A percentile compares a stretch with the other conserved stretches of the same genome.
These are phyloP conservation scores for Didymella sp. DNA, from an alignment of 2,329 filamentous ascomycete species.

Conservation along the genomic window DNA sequence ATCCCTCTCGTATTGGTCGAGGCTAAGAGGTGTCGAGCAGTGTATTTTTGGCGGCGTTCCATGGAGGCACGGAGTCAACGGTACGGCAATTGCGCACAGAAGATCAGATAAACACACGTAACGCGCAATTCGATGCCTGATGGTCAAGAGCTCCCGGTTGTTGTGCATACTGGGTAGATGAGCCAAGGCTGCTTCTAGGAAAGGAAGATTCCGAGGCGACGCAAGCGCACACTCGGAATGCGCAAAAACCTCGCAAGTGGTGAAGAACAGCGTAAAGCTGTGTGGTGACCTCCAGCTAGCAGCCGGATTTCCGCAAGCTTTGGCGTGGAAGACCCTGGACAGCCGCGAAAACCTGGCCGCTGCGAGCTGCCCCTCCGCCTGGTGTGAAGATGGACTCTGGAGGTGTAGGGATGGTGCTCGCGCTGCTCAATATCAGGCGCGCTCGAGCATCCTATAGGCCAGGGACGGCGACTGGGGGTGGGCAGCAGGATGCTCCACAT, in stretches of 20 bases:
- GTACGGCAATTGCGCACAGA: slow-evolving; percentile 20
- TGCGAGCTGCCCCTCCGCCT: slow-evolving; percentile 1
- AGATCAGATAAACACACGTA: slow-evolving; percentile 2
- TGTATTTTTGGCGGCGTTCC: slow-evolving; percentile 19
- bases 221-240: slow-evolving; percentile 21
- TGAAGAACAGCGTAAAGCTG: slow-evolving; percentile 1
- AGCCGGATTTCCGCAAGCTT: slow-evolving; percentile 10
- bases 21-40: slow-evolving; percentile 31
- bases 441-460: slow-evolving; percentile 19
- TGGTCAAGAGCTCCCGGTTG: slow-evolving; percentile 9
- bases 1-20: slow-evolving; percentile 29
- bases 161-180: slow-evolving; percentile 8
- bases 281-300: slow-evolving; percentile 2
- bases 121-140: slow-evolving; percentile 21
- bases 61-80: slow-evolving; percentile 1
- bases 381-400: slow-evolving; percentile 1
- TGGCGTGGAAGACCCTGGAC: slow-evolving; percentile 7
- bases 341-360: slow-evolving; percentile 10
- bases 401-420: slow-evolving; percentile 19
- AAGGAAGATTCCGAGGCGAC: slow-evolving; percentile 27
- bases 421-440: slow-evolving; percentile 6
- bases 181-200: slow-evolving; percentile 27
- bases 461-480: slow-evolving; percentile 9
- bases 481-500: background rate
- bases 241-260: slow-evolving; percentile 2